A percentile compares a stretch with the other conserved stretches of the same genome.
Evolutionary conservation across 2,329 filamentous ascomycete species (phyloP).

Genomic region (Alternaria triticimaculans): DNA sequence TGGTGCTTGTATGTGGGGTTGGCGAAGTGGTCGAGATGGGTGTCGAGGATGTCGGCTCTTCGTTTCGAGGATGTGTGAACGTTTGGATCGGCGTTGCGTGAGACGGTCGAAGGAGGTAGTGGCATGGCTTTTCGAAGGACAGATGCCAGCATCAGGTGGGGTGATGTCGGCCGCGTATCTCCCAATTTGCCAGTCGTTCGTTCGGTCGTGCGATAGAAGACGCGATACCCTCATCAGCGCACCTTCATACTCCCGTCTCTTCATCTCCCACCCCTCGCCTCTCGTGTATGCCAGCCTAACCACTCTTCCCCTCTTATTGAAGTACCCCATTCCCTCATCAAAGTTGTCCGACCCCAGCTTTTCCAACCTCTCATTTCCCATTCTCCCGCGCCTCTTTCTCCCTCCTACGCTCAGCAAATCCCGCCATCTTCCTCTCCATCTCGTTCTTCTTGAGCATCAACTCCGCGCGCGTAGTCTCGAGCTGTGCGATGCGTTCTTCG

Average conservation of each 20-base stretch:
- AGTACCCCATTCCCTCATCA: not conserved
- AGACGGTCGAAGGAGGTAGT: not conserved
- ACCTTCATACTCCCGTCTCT: not conserved
- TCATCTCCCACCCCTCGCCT: not conserved
- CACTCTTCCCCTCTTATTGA: not conserved
- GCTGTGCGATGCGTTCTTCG: constrained; percentile 62
- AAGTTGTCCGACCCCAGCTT: not conserved
- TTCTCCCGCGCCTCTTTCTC: constrained; percentile 17
- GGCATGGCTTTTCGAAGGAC: not conserved
- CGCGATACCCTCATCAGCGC: not conserved
- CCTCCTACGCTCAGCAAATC: constrained; percentile 25
- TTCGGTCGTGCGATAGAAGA: too few species aligned
- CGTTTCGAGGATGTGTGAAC: not conserved
- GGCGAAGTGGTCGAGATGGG: not conserved
- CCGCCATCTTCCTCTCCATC: constrained; percentile 62
- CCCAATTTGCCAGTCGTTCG: too few species aligned
- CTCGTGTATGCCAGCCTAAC: not conserved
- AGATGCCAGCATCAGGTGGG: not conserved
- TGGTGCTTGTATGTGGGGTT: not conserved
- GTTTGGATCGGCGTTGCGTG: not conserved
- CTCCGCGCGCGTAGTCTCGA: constrained; percentile 59
- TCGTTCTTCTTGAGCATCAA: constrained; percentile 60
- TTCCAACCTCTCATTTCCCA: constrained; percentile 15
- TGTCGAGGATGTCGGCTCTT: not conserved
- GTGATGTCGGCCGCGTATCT: too few species aligned